phyloP scores from a whole-genome alignment of 805 yeast genomes.

The Brettanomyces nanus region DNA sequence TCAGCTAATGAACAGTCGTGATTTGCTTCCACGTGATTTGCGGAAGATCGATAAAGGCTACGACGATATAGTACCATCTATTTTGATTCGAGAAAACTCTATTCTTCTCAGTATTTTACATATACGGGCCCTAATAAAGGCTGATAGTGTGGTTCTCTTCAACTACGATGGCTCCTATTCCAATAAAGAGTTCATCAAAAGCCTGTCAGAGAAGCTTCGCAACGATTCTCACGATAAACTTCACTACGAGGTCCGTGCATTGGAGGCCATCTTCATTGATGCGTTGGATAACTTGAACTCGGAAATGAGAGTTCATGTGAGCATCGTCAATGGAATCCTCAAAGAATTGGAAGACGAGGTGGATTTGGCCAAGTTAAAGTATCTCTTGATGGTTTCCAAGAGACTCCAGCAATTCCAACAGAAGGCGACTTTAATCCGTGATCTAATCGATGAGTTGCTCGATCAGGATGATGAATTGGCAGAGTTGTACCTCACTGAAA shows the following conservation, averaged over 20 bases:
- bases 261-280: slow-evolving; percentile 78
- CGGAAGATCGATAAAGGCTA: slow-evolving; percentile 40
- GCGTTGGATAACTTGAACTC: slow-evolving; percentile 72
- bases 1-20: slow-evolving; percentile 36
- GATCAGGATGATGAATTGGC: slow-evolving; percentile 86
- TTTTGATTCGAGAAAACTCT: slow-evolving; percentile 38
- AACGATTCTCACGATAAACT: slow-evolving; percentile 31
- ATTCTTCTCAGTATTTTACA: slow-evolving; percentile 41
- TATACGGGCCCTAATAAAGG: slow-evolving; percentile 43
- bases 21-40: slow-evolving; percentile 44
- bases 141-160: slow-evolving; percentile 45
- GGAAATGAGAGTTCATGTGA: slow-evolving; percentile 80
- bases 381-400: slow-evolving; percentile 75
- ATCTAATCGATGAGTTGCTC: slow-evolving; percentile 74
- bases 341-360: slow-evolving; percentile 75
- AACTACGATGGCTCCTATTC: slow-evolving; percentile 38
- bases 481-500: slow-evolving; percentile 70
- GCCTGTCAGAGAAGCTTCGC: slow-evolving; percentile 31
- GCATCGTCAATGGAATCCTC: slow-evolving; percentile 65
- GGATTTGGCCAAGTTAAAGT: slow-evolving; percentile 70
- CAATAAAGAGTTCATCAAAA: slow-evolving; percentile 35
- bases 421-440: slow-evolving; percentile 74
- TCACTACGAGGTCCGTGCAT: slow-evolving; percentile 85
- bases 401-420: slow-evolving; percentile 77
- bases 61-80: slow-evolving; percentile 49